A percentile compares a stretch with the other conserved stretches of the same genome.
These are phyloP conservation scores for Sporothrix brasiliensis DNA, from an alignment of 2,329 filamentous ascomycete genomes.

Conservation along the genomic window DNA sequence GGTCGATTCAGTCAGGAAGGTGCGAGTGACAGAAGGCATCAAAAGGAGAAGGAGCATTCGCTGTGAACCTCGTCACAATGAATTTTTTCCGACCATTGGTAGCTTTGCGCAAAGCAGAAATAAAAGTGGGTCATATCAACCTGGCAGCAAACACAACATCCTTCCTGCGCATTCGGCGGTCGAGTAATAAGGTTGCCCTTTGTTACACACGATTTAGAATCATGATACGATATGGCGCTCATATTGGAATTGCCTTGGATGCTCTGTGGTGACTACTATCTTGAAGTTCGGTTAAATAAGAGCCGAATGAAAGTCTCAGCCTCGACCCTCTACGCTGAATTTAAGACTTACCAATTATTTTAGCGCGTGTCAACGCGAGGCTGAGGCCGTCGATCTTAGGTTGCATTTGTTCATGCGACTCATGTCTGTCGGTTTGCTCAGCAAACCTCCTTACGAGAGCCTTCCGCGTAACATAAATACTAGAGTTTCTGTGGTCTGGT, in stretches of 20 bases:
- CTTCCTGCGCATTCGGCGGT: too few species aligned
- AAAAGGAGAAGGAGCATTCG: conserved; percentile 21
- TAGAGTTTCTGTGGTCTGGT: too few species aligned
- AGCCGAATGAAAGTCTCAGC: not conserved
- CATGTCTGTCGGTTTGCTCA: not conserved
- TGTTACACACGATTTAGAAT: not conserved
- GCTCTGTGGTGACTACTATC: not conserved
- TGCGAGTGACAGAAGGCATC: not conserved
- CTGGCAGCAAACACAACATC: not conserved
- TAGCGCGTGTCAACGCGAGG: conserved; percentile 18
- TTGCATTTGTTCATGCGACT: not conserved
- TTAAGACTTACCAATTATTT: not conserved
- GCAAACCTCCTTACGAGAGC: too few species aligned
- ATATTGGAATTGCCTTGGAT: not conserved
- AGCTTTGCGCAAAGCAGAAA: conserved; percentile 24
- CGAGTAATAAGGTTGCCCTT: not conserved
- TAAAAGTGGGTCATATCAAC: conserved; percentile 15
- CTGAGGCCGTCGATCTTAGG: conserved; percentile 5
- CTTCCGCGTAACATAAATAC: too few species aligned
- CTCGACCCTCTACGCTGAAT: not conserved
- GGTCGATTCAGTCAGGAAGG: conserved; percentile 9
- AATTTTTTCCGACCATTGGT: conserved; percentile 23
- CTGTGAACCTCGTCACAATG: conserved; percentile 10
- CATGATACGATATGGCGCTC: too few species aligned
- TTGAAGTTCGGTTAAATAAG: not conserved